Evolutionary conservation across 441 rosid genomes (phyloP), one percentile per base, ranked within the genome.

Genomic region (Mallotus japonicus): DNA sequence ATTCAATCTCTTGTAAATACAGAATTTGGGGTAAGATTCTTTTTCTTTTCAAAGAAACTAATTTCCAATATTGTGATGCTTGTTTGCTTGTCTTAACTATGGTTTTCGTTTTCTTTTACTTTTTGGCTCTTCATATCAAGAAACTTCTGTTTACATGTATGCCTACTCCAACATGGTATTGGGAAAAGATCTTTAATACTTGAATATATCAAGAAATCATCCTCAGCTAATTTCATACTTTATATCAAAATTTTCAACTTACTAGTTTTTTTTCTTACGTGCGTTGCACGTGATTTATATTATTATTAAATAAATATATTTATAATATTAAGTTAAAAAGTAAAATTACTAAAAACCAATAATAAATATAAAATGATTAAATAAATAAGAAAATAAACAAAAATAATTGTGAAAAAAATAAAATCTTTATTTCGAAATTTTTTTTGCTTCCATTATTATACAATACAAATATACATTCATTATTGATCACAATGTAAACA

Each of bases 1-100:
- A 82, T 96, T 75, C 96, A 90, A 77, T 85, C 89, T 77, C 86
- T 93, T 51, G 87, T 78, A 63, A 87, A 82, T 65, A 69, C 94
- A 50, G 99, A 92, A 67, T 87, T 92, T 55, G 98, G 97, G 87
- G 98, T 90, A 87, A 67, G 44, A 22, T 54, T 44, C 6, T 44
- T 44, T n/a, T 69, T 22, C 13, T 50, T 22, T 67, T 16, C 0
- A 37, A 4, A 65, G 22, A 19, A 2, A 16, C 40, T 13, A 57
- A 65, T 34, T 6, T 34, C 1, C 3, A 47, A 15, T 19, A 16
- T 22, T 32, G 11, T 50, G 12, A 2, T 71, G 19, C 12, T 34
- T n/a, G 20, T 47, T 57, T 71, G 3, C 5, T 17, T 44, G 12
- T 20, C 22, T 15, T 64, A 8, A 10, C 32, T 49, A 19, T 65